Base-by-base conservation (phyloP, 352 stramenopile species). In the Globisporangium nodosum region DNA sequence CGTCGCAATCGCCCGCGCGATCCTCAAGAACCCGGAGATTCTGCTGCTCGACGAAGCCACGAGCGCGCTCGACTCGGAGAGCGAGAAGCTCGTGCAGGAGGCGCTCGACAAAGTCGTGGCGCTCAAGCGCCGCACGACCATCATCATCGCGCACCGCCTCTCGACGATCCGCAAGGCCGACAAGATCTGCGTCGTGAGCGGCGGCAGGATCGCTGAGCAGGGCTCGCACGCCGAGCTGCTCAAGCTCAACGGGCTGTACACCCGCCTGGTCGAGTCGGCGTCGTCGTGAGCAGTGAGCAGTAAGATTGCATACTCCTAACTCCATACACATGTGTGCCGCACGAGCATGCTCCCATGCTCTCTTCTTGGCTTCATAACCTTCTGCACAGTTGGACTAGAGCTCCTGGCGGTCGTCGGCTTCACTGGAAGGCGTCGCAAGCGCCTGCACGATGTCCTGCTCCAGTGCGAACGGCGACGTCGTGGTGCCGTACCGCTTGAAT, bases 1-100 rank as follows among this genome's bases (percentile, higher is more conserved):
- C 35, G 76, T 94, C 54, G 85, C 85, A 20, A 92, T 94, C 48
- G 85, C 85, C 2, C 75, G 85, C 30, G 85, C 85, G 13, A 98
- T 68, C 72, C 30, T 65, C 8, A 65, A 65, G 42, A 57, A 65
- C 4, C 60, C 52, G 20, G 24, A 11, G 39, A 64, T 79, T 31
- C 56, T 79, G 56, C 21, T 79, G 31, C 57, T 76, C 31, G 71
- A 79, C 65, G 71, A 79, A 53, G 71, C 71, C 30, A 79, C 71
- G 43, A 75, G 64, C 30, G 69, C 70, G 5, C 37, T 62, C n/a
- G 45, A 49, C 45, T 60, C 59, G 20, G 65, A 71, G 51, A 72
- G 62, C 27, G 65, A 73, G 39, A 52, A 63, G 24, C 30, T 74
- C 16, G 66, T 74, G 47, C 66, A 74, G 35, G 42, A 48, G 20